Base-by-base conservation (phyloP, 2,329 filamentous ascomycete species). In the Pseudofabraea citricarpa region DNA sequence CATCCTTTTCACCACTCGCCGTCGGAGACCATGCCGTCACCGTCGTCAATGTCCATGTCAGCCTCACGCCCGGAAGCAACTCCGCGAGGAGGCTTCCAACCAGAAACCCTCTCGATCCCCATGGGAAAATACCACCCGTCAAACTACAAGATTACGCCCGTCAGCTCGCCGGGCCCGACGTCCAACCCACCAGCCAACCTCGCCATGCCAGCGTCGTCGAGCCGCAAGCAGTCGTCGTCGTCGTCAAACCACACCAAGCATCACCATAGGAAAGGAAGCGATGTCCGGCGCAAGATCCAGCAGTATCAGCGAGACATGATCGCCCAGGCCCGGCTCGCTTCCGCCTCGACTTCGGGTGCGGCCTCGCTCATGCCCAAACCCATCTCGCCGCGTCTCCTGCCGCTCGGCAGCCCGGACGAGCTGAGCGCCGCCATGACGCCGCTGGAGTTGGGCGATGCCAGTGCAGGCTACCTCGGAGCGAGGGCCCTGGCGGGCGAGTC, bases 61-160 rank as follows among this genome's bases (percentile, higher is more conserved):
- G 43, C 42, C 22, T 43, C 7, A 46, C 40, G 10, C 41, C 47
- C n/a, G 42, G 42, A 35, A 38, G 40, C 35, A 37, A 37, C 22
- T n/a, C 46, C 16, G 13, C 49, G 13, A 20, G 33, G 13, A 15
- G 47, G 41, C 45, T 43, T 46, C 46, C 41, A 24, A 42, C 41
- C 49, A 39, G 40, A 53, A 23, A 32, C 47, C 16, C 43, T 59
- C 10, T 20, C 26, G 61, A 61, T 79, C 23, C 74, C 77, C 0
- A 66, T 79, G 62, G 79, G 79, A 19, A 82, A 81, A 61, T 83
- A 82, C 53, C 80, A 82, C 46, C 79, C 79, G 1, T 73, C 75
- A 20, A 81, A 81, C 60, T 82, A 79, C 53, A 74, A 79, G 51
- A 48, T 27, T 50, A 13, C 54, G 48, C n/a, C 46, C 49, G n/a